These are phyloP conservation scores for Colletotrichum caudatum DNA, from an alignment of 2,329 filamentous ascomycete genomes.

Conservation along the genomic window DNA sequence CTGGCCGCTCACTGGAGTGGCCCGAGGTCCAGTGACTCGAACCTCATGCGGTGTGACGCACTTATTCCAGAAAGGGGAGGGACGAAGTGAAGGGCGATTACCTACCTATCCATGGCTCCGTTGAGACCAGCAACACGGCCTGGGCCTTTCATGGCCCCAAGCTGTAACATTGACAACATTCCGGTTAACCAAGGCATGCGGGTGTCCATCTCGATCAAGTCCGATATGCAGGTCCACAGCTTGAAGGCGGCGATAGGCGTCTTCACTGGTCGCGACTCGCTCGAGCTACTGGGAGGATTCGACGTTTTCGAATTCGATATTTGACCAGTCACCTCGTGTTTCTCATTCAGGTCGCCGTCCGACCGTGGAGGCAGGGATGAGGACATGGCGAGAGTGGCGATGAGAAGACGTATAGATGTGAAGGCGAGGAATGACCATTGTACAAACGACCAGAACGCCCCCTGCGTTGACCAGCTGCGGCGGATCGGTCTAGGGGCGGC, in stretches of 20 bases:
- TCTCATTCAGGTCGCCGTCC: slow-evolving; percentile 15
- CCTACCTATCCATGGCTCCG: slow-evolving; percentile 92
- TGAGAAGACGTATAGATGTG: slow-evolving; percentile 74
- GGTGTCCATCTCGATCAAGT: slow-evolving; percentile 77
- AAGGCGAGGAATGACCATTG: slow-evolving; percentile 68
- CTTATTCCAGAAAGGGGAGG: slow-evolving; percentile 30
- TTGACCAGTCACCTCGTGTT: slow-evolving; percentile 43
- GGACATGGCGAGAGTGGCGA: slow-evolving; percentile 74
- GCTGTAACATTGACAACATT: slow-evolving; percentile 79
- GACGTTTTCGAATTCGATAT: slow-evolving; percentile 44
- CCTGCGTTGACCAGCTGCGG: slow-evolving; percentile 56
- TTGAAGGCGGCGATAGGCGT: slow-evolving; percentile 81
- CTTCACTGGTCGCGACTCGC: slow-evolving; percentile 49
- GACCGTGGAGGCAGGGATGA: slow-evolving; percentile 72
- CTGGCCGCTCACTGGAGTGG: slow-evolving; percentile 53
- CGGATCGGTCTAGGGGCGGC: slow-evolving; percentile 28
- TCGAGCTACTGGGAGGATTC: slow-evolving; percentile 39
- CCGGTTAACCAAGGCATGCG: slow-evolving; percentile 95
- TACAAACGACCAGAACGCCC: slow-evolving; percentile 67
- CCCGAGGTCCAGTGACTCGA: slow-evolving; percentile 60
- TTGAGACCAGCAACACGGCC: slow-evolving; percentile 80
- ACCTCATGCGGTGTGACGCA: slow-evolving; percentile 58
- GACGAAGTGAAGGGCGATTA: slow-evolving; percentile 49
- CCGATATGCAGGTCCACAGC: slow-evolving; percentile 79
- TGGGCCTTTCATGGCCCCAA: slow-evolving; percentile 78